Evolutionary conservation across 176 grass and related monocot species (phyloP).

Genomic region (Bromus sterilis): DNA sequence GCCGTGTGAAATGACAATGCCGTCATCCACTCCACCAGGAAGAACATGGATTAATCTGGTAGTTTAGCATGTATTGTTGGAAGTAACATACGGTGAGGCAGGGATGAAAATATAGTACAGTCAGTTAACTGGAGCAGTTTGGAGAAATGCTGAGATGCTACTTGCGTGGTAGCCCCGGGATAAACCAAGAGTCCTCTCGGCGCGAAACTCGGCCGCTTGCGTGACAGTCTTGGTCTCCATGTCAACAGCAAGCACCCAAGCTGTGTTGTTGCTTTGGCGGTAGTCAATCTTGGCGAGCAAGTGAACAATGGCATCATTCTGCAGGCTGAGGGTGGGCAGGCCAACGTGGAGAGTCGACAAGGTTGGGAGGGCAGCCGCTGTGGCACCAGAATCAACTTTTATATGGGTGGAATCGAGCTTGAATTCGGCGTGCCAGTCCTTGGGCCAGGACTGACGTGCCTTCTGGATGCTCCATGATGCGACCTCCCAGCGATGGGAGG

Average conservation of each 20-base stretch:
- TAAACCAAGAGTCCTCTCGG: background rate
- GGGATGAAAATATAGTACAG: background rate
- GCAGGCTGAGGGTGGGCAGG: background rate
- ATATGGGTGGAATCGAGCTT: background rate
- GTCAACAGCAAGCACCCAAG: background rate
- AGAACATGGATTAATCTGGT: no score
- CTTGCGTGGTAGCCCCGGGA: background rate
- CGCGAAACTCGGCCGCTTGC: background rate
- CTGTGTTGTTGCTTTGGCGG: background rate
- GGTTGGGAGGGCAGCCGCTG: background rate
- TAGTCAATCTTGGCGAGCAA: background rate
- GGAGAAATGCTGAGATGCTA: background rate
- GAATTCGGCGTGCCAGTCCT: background rate
- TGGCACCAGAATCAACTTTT: background rate
- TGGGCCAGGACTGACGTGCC: background rate
- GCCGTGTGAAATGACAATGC: no score
- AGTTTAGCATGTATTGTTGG: background rate
- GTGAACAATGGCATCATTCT: background rate
- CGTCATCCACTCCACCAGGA: no score
- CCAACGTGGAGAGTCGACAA: background rate
- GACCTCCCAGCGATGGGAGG: background rate
- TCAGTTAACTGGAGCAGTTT: background rate
- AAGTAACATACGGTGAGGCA: background rate
- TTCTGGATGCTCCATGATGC: background rate
- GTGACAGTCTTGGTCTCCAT: background rate